Conservation (phyloP, 2,329 filamentous ascomycete genomes). For the Mycocentrospora acerina region DNA sequence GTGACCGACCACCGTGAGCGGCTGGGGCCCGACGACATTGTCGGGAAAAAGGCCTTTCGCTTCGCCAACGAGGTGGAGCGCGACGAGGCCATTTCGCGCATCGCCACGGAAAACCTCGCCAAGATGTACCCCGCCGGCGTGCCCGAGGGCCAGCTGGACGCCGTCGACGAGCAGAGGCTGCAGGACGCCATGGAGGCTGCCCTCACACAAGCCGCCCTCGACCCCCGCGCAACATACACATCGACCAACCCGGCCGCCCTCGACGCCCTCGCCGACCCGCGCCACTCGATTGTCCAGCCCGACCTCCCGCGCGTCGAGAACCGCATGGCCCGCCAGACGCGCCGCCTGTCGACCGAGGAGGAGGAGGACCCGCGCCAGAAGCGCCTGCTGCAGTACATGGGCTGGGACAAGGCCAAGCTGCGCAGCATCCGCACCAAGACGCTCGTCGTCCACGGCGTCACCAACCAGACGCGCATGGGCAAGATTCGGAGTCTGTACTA, state of each 20-base stretch:
- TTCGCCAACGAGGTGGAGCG: constrained; percentile 35
- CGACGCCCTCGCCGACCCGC: constrained; percentile 52
- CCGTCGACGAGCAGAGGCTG: constrained; percentile 16
- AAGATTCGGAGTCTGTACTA: constrained; percentile 80
- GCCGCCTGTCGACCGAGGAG: constrained; percentile 36
- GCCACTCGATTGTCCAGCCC: constrained; percentile 49
- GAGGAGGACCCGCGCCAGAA: constrained; percentile 51
- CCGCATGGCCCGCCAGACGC: constrained; percentile 38
- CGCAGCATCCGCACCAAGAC: constrained; percentile 64
- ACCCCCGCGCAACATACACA: constrained; percentile 50
- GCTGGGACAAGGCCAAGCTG: constrained; percentile 53
- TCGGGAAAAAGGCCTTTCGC: constrained; percentile 25
- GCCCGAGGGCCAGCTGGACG: constrained; percentile 29
- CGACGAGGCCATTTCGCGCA: constrained; percentile 30
- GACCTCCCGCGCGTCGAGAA: constrained; percentile 52
- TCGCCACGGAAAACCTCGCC: constrained; percentile 38
- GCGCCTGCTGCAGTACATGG: constrained; percentile 59
- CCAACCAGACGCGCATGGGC: constrained; percentile 94
- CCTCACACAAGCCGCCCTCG: constrained; percentile 37
- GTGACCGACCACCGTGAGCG: constrained; percentile 63
- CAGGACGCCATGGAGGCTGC: constrained; percentile 34
- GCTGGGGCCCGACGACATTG: constrained; percentile 37
- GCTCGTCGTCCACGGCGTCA: constrained; percentile 72
- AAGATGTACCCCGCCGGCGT: constrained; percentile 41
- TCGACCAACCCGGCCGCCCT: constrained; percentile 52